Percentiles rank a stretch among this genome's conserved stretches.
Conservation (phyloP, 495 filamentous ascomycete species). For the Aspergillus sparsus region DNA sequence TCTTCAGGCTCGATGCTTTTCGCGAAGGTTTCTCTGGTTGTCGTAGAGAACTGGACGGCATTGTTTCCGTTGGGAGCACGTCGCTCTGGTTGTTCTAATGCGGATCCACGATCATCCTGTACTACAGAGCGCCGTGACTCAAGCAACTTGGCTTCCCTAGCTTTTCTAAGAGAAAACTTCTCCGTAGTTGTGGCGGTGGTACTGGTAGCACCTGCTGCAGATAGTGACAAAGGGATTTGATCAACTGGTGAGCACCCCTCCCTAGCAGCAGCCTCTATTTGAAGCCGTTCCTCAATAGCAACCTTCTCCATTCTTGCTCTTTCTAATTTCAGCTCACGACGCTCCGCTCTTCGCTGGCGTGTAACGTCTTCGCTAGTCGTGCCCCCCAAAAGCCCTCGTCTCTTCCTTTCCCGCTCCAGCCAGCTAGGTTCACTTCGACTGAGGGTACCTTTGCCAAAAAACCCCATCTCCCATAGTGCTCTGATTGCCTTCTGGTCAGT, state of each 20-base stretch:
- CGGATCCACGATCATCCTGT: slow-evolving; percentile 46
- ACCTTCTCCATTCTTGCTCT: slow-evolving; percentile 82
- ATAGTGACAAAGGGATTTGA: slow-evolving; percentile 16
- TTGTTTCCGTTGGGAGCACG: slow-evolving; percentile 19
- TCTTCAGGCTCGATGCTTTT: slow-evolving; percentile 25
- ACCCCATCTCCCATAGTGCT: slow-evolving; percentile 90
- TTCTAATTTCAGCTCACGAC: slow-evolving; percentile 82
- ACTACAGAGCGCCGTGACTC: slow-evolving; percentile 29
- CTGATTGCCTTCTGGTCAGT: slow-evolving; percentile 71
- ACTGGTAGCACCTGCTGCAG: slow-evolving; percentile 26
- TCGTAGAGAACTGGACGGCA: neutral
- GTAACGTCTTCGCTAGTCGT: slow-evolving; percentile 78
- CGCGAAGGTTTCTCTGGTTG: slow-evolving; percentile 16
- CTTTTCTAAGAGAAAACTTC: slow-evolving; percentile 46
- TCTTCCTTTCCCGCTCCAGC: slow-evolving; percentile 77
- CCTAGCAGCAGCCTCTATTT: slow-evolving; percentile 56
- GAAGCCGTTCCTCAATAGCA: slow-evolving; percentile 69
- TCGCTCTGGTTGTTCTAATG: slow-evolving; percentile 46
- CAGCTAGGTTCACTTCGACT: slow-evolving; percentile 94
- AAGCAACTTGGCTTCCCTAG: slow-evolving; percentile 38
- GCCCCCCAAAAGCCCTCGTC: slow-evolving; percentile 61
- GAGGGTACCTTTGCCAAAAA: slow-evolving; percentile 91
- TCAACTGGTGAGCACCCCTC: slow-evolving; percentile 27
- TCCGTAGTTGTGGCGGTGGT: slow-evolving; percentile 27
- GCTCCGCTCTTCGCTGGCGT: slow-evolving; percentile 71